Base-by-base conservation (phyloP, 2,329 filamentous ascomycete genomes). In the Fusarium longipes region DNA sequence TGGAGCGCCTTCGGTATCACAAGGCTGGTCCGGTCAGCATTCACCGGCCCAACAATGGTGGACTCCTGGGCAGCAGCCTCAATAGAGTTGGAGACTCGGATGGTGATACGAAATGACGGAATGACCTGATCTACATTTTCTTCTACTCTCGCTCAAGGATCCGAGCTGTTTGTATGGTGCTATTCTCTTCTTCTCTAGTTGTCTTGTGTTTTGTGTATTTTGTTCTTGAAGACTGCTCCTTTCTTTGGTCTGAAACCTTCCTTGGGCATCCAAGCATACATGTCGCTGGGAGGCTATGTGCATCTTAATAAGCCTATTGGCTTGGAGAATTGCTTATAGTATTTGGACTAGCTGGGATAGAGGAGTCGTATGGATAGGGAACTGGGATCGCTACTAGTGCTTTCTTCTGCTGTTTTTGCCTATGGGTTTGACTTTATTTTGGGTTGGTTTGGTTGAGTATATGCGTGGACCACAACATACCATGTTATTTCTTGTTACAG, bases 1-100 rank as follows among this genome's bases (percentile, higher is more conserved):
- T 6, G 79, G 78, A 6, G 78, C 79, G 8, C 84, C 85, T 12
- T 80, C 83, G 8, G 83, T 83, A 22, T 82, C 83, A 3, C 86
- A 87, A 63, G 75, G 80, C 6, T 88, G 84, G 84, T 82, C 82
- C 8, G 81, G 87, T 35, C 88, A 90, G 70, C 88, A 89, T 70
- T 88, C 89, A 58, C 84, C 87, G 10, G 83, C 88, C 2, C 83
- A 86, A 53, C 81, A 86, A 72, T 87, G 85, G 83, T 87, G 85
- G 85, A 70, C 81, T 10, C 82, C 81, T 57, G 82, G 83, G 64
- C 82, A 82, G 64, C 84, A 87, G 63, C 78, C 76, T n/a, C 77
- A 79, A 70, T 78, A 52, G 58, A 40, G 35, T n/a, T 29, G 22
- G 35, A 43, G 47, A 25, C 47, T 30, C 32, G 32, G 39, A 42